phyloP scores from a whole-genome alignment of 306 rosid genomes.

The Coriaria nepalensis region DNA sequence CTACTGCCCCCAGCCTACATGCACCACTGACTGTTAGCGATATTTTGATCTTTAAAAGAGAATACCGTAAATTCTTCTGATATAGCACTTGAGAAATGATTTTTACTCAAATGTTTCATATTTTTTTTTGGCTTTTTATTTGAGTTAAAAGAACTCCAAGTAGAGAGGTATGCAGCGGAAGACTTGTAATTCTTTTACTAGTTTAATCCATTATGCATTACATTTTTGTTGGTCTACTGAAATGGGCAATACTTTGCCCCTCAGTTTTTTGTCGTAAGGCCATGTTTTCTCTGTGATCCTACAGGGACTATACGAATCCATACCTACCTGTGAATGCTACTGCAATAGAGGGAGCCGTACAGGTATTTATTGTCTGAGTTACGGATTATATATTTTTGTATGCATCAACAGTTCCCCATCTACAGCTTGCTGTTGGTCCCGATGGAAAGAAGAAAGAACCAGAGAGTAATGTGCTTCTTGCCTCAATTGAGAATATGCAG shows the following conservation, averaged over 20 bases:
- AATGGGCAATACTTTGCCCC: background rate
- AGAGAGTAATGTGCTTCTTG: conserved; percentile 86
- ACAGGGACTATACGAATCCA: conserved; percentile 90
- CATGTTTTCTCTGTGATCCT: background rate
- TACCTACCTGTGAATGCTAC: conserved; percentile 89
- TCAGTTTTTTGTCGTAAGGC: background rate
- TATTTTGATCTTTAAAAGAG: too few relatives aligned
- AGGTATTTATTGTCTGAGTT: conserved; percentile 32
- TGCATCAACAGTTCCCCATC: conserved; percentile 20
- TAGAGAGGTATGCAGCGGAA: too few relatives aligned
- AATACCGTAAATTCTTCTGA: too few relatives aligned
- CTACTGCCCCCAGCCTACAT: too few relatives aligned
- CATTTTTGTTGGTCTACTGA: too few relatives aligned
- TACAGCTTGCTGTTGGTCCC: conserved; percentile 67
- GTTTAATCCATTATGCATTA: too few relatives aligned
- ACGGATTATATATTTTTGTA: conserved; percentile 5
- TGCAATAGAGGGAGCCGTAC: conserved; percentile 71
- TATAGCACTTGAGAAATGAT: too few relatives aligned
- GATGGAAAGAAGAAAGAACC: conserved; percentile 80
- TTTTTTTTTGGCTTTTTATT: too few relatives aligned
- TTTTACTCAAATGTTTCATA: too few relatives aligned
- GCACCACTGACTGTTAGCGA: too few relatives aligned
- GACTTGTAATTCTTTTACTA: too few relatives aligned
- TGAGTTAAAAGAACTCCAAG: too few relatives aligned
- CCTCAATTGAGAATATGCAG: conserved; percentile 94